Percentiles rank a stretch among this genome's conserved stretches.
phyloP scores from a whole-genome alignment of 2,329 filamentous ascomycete species.

The Aspergillus neoniger region DNA sequence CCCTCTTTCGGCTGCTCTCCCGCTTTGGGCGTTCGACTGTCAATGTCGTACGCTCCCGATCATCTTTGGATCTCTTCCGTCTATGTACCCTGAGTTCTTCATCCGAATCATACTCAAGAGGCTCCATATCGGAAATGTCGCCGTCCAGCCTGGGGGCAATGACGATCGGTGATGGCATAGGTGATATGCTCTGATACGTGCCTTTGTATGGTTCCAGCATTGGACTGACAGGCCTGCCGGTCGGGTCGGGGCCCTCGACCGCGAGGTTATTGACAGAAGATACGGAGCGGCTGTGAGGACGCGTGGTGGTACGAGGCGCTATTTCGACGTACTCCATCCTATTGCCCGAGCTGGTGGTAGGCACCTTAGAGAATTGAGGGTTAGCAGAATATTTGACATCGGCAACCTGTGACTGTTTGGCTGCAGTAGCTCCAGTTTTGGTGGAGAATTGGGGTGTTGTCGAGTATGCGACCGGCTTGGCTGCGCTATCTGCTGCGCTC shows the following conservation, averaged over 20 bases:
- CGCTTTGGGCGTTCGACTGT: conserved; percentile 30
- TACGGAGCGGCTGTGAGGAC: conserved; percentile 39
- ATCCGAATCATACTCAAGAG: conserved; percentile 38
- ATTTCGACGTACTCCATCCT: conserved; percentile 39
- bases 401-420: conserved; percentile 12
- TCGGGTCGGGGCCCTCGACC: conserved; percentile 36
- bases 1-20: conserved; percentile 23
- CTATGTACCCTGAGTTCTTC: conserved; percentile 30
- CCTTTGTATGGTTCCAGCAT: conserved; percentile 89
- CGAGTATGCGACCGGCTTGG: conserved; percentile 29
- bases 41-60: conserved; percentile 32
- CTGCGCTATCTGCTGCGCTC: conserved; percentile 19
- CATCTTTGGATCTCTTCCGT: conserved; percentile 32
- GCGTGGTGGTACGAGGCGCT: conserved; percentile 28
- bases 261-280: conserved; percentile 43
- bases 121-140: conserved; percentile 55
- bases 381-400: conserved; percentile 18
- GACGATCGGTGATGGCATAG: conserved; percentile 80
- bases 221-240: conserved; percentile 72
- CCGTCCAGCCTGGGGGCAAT: conserved; percentile 60
- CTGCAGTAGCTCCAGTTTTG: conserved; percentile 18
- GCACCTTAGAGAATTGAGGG: conserved; percentile 24
- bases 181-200: conserved; percentile 90
- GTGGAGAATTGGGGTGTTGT: conserved; percentile 27
- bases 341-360: conserved; percentile 26